Conservation (phyloP, 2,329 filamentous ascomycete genomes). For the Cylindrodendrum hubeiense region DNA sequence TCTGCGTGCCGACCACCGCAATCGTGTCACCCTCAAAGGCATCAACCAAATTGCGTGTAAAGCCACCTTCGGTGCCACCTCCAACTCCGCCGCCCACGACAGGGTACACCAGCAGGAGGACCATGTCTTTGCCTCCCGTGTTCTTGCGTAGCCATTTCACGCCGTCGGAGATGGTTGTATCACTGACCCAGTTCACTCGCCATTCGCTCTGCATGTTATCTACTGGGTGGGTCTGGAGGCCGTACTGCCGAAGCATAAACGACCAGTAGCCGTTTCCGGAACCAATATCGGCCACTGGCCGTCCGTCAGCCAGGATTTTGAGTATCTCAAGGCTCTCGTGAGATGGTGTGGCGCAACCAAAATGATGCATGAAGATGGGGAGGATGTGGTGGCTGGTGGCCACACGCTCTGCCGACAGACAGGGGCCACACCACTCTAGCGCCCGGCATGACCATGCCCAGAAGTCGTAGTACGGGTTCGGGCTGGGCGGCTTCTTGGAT, state of each 20-base stretch:
- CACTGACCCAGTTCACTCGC: slow-evolving; percentile 75
- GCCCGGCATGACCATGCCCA: slow-evolving; percentile 74
- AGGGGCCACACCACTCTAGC: slow-evolving; percentile 75
- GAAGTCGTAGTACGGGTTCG: slow-evolving; percentile 77
- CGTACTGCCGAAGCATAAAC: slow-evolving; percentile 74
- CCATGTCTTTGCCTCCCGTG: slow-evolving; percentile 63
- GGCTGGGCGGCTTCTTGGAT: slow-evolving; percentile 57
- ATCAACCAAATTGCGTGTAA: slow-evolving; percentile 72
- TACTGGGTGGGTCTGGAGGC: slow-evolving; percentile 67
- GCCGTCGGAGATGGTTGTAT: slow-evolving; percentile 74
- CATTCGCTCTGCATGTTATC: slow-evolving; percentile 78
- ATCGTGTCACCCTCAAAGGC: slow-evolving; percentile 74
- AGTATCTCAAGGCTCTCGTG: slow-evolving; percentile 75
- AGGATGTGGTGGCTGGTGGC: slow-evolving; percentile 75
- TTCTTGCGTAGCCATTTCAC: slow-evolving; percentile 66
- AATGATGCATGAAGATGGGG: slow-evolving; percentile 83
- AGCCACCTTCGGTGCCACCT: slow-evolving; percentile 72
- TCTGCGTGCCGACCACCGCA: slow-evolving; percentile 81
- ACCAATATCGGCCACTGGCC: slow-evolving; percentile 74
- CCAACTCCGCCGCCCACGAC: slow-evolving; percentile 74
- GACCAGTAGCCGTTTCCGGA: slow-evolving; percentile 83
- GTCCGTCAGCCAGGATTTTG: slow-evolving; percentile 64
- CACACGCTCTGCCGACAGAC: slow-evolving; percentile 62
- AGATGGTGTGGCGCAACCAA: slow-evolving; percentile 78
- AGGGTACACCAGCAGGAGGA: slow-evolving; percentile 80